Evolutionary conservation across 257 asterid genomes (phyloP).

Genomic region (Marsdenia floribunda): DNA sequence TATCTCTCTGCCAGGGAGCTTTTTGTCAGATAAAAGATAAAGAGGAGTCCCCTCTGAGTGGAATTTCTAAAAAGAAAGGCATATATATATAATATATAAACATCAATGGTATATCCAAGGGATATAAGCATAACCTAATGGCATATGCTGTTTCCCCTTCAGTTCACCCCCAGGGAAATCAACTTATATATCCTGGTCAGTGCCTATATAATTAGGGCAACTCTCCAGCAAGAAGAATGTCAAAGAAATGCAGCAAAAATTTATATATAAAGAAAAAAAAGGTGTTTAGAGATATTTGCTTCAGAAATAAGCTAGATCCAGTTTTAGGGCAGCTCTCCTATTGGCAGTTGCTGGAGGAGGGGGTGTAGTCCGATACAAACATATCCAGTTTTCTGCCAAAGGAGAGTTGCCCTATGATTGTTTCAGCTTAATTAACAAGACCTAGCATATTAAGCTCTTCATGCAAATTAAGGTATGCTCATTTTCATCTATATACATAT

Average conservation of each 20-base stretch:
- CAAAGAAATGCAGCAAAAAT: neutral
- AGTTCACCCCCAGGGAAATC: neutral
- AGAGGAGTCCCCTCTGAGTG: neutral
- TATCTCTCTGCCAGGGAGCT: neutral
- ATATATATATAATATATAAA: neutral
- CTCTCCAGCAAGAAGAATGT: neutral
- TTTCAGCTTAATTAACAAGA: slow-evolving; percentile 18
- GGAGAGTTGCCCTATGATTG: slow-evolving; percentile 30
- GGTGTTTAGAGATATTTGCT: neutral
- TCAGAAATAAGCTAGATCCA: slow-evolving; percentile 5
- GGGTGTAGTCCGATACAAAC: neutral
- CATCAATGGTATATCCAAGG: slow-evolving; percentile 8
- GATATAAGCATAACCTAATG: slow-evolving; percentile 12
- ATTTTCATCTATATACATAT: too few relatives aligned
- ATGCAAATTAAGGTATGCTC: neutral
- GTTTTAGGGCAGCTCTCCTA: slow-evolving; percentile 20
- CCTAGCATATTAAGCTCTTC: neutral
- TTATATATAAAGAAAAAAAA: neutral
- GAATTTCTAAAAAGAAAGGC: neutral
- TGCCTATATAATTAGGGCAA: neutral
- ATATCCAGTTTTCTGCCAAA: slow-evolving; percentile 21
- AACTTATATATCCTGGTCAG: too few relatives aligned
- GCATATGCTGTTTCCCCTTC: slow-evolving; percentile 8
- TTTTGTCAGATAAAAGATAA: neutral
- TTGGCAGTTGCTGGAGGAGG: slow-evolving; percentile 10